A percentile compares a stretch with the other conserved stretches of the same genome.
phyloP scores from a whole-genome alignment of 2,329 filamentous ascomycete genomes.

The Fusarium zealandicum region DNA sequence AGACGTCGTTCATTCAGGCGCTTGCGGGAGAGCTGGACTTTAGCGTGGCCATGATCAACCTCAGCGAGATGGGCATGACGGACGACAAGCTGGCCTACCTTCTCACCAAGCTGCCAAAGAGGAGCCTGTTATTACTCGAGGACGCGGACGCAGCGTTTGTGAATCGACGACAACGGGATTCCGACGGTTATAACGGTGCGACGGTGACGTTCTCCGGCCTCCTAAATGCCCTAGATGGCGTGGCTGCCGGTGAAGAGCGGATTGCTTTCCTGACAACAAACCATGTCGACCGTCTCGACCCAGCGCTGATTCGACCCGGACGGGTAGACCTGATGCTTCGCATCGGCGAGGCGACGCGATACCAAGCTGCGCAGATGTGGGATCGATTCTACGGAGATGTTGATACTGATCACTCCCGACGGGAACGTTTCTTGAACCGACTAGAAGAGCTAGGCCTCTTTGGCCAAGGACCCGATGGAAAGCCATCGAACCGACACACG shows the following conservation, averaged over 20 bases:
- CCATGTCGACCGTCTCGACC: slow-evolving; percentile 87
- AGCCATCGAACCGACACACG: slow-evolving; percentile 61
- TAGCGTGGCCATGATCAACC: slow-evolving; percentile 89
- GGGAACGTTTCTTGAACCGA: slow-evolving; percentile 72
- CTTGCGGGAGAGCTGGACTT: slow-evolving; percentile 92
- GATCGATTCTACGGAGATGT: slow-evolving; percentile 91
- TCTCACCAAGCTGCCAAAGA: slow-evolving; percentile 81
- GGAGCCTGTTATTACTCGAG: slow-evolving; percentile 84
- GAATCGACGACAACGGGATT: slow-evolving; percentile 77
- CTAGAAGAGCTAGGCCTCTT: slow-evolving; percentile 76
- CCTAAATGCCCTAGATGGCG: slow-evolving; percentile 84
- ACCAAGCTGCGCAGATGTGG: slow-evolving; percentile 89
- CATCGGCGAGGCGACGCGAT: slow-evolving; percentile 84
- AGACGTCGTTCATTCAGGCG: slow-evolving; percentile 95
- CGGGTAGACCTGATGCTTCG: slow-evolving; percentile 92
- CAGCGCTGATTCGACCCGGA: slow-evolving; percentile 87
- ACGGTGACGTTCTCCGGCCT: slow-evolving; percentile 95
- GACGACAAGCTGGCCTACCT: slow-evolving; percentile 89
- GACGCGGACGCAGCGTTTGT: slow-evolving; percentile 92
- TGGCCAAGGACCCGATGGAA: slow-evolving; percentile 59
- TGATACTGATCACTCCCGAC: slow-evolving; percentile 68
- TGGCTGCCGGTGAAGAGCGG: slow-evolving; percentile 93
- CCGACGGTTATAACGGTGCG: slow-evolving; percentile 84
- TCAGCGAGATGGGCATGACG: slow-evolving; percentile 87
- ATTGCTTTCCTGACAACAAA: slow-evolving; percentile 96